Evolutionary conservation across 2,329 filamentous ascomycete genomes (phyloP).

Genomic region (Drechslerella coelobrocha): DNA sequence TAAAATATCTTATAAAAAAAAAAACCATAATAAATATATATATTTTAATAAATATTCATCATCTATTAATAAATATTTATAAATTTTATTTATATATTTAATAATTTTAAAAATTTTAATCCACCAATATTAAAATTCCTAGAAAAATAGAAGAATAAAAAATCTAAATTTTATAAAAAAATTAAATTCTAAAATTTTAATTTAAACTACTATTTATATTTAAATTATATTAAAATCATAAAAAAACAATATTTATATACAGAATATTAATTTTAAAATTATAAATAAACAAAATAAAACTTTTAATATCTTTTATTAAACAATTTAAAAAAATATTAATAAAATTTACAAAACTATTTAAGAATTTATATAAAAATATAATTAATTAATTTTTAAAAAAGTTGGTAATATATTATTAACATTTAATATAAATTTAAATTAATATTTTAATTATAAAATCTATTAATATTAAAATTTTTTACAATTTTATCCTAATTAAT

Average conservation of each 20-base stretch:
- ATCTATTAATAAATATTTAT: slow-evolving; percentile 5
- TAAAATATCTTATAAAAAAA: too few species aligned
- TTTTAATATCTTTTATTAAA: slow-evolving; percentile 3
- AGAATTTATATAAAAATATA: not conserved
- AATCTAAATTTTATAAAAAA: not conserved
- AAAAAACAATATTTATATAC: not conserved
- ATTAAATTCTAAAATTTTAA: not conserved
- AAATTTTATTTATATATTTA: not conserved
- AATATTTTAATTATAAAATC: not conserved
- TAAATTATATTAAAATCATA: slow-evolving; percentile 1
- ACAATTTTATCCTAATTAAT: not conserved
- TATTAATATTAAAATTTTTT: not conserved
- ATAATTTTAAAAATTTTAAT: not conserved
- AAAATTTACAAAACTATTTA: not conserved
- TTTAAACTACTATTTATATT: not conserved
- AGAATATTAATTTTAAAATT: slow-evolving; percentile 3
- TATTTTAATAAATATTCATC: slow-evolving; percentile 1
- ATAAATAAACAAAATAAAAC: not conserved
- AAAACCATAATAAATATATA: not conserved
- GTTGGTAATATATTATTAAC: not conserved
- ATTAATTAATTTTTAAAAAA: not conserved
- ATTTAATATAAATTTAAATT: not conserved
- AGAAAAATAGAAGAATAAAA: not conserved
- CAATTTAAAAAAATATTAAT: not conserved
- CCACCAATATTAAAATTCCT: not conserved